Conservation (phyloP, 257 asterid species). For the Solanum peruvianum region DNA sequence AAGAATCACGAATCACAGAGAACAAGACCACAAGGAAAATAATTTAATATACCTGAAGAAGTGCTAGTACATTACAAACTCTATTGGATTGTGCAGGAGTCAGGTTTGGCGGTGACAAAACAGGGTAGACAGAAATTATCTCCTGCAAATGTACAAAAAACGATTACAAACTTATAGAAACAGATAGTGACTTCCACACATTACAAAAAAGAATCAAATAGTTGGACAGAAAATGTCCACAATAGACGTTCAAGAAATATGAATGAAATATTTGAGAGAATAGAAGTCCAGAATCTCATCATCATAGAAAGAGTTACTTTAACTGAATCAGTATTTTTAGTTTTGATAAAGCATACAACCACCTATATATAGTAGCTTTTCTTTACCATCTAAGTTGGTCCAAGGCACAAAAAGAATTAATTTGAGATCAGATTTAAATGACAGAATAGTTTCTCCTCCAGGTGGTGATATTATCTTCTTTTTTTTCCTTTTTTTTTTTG, state of each 20-base stretch:
- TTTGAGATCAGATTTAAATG: neutral
- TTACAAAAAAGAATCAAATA: neutral
- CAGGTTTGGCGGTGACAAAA: constrained; percentile 16
- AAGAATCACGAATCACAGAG: neutral
- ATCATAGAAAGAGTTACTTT: neutral
- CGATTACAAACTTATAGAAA: neutral
- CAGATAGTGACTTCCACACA: neutral
- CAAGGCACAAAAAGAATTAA: neutral
- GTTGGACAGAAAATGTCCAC: neutral
- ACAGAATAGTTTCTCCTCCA: neutral
- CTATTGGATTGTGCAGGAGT: constrained; percentile 21
- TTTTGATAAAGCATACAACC: neutral
- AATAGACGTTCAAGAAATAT: neutral
- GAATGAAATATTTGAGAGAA: neutral
- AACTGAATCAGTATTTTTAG: neutral
- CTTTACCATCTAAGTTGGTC: neutral
- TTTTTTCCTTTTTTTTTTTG: neutral
- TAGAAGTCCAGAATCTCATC: neutral
- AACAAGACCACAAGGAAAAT: neutral
- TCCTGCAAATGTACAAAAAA: constrained; percentile 15
- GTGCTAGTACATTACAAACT: constrained; percentile 23
- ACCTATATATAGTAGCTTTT: neutral
- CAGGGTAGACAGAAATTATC: constrained; percentile 14
- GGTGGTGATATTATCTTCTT: neutral
- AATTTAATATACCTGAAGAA: constrained; percentile 25